phyloP scores from a whole-genome alignment of 805 yeast genomes.

The Nakazawaea ishiwadae region DNA sequence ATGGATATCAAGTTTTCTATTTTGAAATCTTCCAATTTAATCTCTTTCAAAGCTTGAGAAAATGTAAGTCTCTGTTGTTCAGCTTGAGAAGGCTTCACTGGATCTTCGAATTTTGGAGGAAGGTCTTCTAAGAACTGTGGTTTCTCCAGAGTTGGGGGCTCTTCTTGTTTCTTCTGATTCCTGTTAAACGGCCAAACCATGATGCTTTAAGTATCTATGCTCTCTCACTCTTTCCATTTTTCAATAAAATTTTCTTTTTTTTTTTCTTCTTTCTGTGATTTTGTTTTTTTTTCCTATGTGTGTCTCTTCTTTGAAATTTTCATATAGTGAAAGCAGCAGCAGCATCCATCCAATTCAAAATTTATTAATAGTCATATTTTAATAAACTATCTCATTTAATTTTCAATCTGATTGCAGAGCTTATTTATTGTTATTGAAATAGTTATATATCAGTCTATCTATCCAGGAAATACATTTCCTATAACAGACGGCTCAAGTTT shows the following conservation, averaged over 20 bases:
- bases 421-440: too few relatives aligned
- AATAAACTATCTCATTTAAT: too few relatives aligned
- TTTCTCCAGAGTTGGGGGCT: slow-evolving; percentile 1
- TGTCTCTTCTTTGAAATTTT: too few relatives aligned
- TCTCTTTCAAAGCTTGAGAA: slow-evolving; percentile 33
- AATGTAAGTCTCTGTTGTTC: slow-evolving; percentile 24
- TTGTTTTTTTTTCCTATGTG: too few relatives aligned
- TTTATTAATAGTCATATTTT: too few relatives aligned
- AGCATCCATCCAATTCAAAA: too few relatives aligned
- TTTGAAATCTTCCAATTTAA: slow-evolving; percentile 47
- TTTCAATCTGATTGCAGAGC: too few relatives aligned
- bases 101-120: slow-evolving; percentile 42
- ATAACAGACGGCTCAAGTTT: too few relatives aligned
- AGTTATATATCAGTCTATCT: too few relatives aligned
- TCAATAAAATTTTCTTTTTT: background rate
- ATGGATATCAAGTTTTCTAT: slow-evolving; percentile 47
- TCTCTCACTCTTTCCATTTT: background rate
- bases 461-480: too few relatives aligned
- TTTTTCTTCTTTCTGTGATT: background rate
- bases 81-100: background rate
- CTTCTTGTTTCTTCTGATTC: slow-evolving; percentile 4
- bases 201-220: background rate
- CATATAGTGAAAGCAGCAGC: too few relatives aligned
- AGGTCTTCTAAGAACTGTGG: slow-evolving; percentile 43
- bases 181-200: slow-evolving; percentile 12